Evolutionary conservation across 1,284 basidiomycete species (phyloP).

Genomic region (Ustilago sp.): DNA sequence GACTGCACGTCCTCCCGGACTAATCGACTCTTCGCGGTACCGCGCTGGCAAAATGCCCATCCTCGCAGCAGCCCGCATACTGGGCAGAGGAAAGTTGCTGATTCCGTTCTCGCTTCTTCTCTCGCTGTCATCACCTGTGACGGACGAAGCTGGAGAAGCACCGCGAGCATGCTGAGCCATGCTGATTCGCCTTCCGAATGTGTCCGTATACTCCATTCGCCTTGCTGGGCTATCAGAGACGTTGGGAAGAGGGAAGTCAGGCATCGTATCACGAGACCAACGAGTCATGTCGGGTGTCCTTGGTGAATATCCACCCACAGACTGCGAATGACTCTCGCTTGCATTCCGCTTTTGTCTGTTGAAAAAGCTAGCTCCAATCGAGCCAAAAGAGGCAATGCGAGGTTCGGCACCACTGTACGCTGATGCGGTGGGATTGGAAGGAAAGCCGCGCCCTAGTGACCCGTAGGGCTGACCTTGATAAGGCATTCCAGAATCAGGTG

Average conservation of each 20-base stretch:
- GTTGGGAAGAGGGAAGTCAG: slow-evolving; percentile 62
- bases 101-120: slow-evolving; percentile 26
- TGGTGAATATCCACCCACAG: slow-evolving; percentile 27
- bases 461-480: slow-evolving; percentile 11
- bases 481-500: slow-evolving; percentile 22
- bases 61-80: slow-evolving; percentile 50
- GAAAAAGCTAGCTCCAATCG: slow-evolving; percentile 48
- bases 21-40: slow-evolving; percentile 24
- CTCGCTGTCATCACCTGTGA: slow-evolving; percentile 35
- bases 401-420: slow-evolving; percentile 9
- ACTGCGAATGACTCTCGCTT: slow-evolving; percentile 25
- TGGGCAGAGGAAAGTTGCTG: slow-evolving; percentile 43
- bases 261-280: slow-evolving; percentile 58
- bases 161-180: slow-evolving; percentile 27
- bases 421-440: slow-evolving; percentile 5
- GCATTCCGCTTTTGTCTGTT: slow-evolving; percentile 21
- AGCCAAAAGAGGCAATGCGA: slow-evolving; percentile 37
- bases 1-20: slow-evolving; percentile 16
- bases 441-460: slow-evolving; percentile 22
- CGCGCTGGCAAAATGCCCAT: slow-evolving; percentile 46
- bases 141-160: slow-evolving; percentile 25
- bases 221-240: slow-evolving; percentile 56
- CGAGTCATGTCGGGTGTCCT: slow-evolving; percentile 46
- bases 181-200: slow-evolving; percentile 39
- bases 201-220: slow-evolving; percentile 51